These are phyloP conservation scores for Stephanocyclus meneghinianus DNA, from an alignment of 352 stramenopile genomes.

Conservation along the genomic window DNA sequence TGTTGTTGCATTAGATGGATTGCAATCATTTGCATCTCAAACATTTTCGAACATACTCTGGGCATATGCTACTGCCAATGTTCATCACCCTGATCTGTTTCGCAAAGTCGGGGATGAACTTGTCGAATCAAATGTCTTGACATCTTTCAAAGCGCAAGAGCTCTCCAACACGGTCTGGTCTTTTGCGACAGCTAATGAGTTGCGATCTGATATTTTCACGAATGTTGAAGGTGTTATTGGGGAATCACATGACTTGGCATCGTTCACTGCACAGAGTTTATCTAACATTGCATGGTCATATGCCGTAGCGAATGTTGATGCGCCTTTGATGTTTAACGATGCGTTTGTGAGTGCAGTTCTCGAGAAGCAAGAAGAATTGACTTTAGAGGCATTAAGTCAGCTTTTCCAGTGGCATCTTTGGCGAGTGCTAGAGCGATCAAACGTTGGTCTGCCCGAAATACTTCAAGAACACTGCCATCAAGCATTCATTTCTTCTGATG, in stretches of 20 bases:
- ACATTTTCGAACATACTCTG: neutral
- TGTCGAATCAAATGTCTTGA: neutral
- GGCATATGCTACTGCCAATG: neutral
- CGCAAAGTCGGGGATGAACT: neutral
- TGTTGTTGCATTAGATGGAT: neutral
- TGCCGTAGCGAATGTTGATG: conserved; percentile 3
- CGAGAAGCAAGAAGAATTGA: conserved; percentile 1
- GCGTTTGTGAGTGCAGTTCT: neutral
- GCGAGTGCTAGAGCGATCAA: conserved; percentile 17
- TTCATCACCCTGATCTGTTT: conserved; percentile 2
- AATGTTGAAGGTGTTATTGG: conserved; percentile 10
- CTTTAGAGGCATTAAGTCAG: conserved; percentile 5
- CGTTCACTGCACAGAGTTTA: conserved; percentile 7
- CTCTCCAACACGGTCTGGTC: neutral
- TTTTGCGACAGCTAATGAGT: conserved; percentile 5
- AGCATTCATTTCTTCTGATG: conserved; percentile 9
- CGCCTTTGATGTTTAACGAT: conserved; percentile 14
- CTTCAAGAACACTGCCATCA: conserved; percentile 24
- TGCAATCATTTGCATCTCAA: neutral
- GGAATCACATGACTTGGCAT: neutral
- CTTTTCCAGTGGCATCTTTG: conserved; percentile 48
- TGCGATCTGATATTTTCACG: conserved; percentile 2
- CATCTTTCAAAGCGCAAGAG: neutral
- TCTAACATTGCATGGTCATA: conserved; percentile 41
- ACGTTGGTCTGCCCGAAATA: conserved; percentile 1